Conservation (phyloP, 2,329 filamentous ascomycete genomes). For the Fusarium beomiforme region DNA sequence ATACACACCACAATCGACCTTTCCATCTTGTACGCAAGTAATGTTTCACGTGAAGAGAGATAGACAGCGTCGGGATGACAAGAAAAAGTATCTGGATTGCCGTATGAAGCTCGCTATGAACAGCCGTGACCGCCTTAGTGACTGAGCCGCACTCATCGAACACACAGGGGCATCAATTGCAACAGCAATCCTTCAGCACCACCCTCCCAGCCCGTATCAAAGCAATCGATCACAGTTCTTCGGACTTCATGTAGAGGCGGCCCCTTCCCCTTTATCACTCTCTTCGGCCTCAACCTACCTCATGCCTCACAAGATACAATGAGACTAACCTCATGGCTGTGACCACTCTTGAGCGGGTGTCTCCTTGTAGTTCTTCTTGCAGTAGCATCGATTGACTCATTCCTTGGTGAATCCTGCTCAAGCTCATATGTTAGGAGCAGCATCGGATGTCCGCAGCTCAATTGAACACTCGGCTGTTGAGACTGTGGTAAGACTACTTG, state of each 20-base stretch:
- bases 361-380: fast-evolving
- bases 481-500: fast-evolving
- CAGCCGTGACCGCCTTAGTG: neutral
- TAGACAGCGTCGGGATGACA: fast-evolving
- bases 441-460: fast-evolving
- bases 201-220: fast-evolving
- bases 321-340: fast-evolving
- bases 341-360: fast-evolving
- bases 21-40: no score
- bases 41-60: no score
- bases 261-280: neutral
- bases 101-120: fast-evolving
- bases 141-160: fast-evolving
- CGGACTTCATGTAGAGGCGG: no score
- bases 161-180: fast-evolving
- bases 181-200: fast-evolving
- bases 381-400: fast-evolving
- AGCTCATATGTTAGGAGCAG: fast-evolving
- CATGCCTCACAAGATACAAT: no score
- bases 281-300: no score
- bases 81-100: fast-evolving
- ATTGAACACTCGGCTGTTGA: fast-evolving
- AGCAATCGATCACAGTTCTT: no score
- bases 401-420: neutral
- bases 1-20: neutral